Conservation (phyloP, 768 basidiomycete species). For the Lentinula lateritia region DNA sequence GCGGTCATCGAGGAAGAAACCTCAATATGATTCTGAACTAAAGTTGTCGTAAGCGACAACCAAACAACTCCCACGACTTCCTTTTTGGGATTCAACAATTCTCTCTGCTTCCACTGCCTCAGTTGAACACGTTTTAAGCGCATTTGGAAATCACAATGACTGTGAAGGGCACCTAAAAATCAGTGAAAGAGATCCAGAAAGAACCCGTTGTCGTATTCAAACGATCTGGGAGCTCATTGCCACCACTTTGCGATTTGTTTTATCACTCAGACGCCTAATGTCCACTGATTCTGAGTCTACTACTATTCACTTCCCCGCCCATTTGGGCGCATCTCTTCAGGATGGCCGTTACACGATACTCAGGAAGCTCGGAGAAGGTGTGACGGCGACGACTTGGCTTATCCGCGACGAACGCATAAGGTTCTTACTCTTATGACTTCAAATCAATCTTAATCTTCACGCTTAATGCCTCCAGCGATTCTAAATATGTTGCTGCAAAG, state of each 20-base stretch:
- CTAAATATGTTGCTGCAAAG: not conserved
- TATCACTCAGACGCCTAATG: not conserved
- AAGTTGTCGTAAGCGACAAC: not conserved
- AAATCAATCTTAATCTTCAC: not conserved
- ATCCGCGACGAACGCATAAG: not conserved
- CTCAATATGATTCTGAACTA: not conserved
- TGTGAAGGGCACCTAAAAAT: too few species aligned
- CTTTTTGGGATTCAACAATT: not conserved
- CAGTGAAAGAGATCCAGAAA: too few species aligned
- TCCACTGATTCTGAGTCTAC: not conserved
- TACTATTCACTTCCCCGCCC: not conserved
- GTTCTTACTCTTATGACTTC: not conserved
- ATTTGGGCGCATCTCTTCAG: not conserved
- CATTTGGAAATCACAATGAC: too few species aligned
- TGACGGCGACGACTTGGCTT: not conserved
- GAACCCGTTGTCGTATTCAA: too few species aligned
- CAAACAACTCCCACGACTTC: not conserved
- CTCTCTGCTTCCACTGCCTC: not conserved
- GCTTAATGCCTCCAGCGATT: not conserved
- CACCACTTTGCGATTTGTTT: not conserved
- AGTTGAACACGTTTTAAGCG: too few species aligned
- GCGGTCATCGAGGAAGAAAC: constrained; percentile 46
- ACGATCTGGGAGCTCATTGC: too few species aligned
- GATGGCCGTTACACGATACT: not conserved
- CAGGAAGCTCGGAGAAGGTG: not conserved